Evolutionary conservation across 495 filamentous ascomycete genomes (phyloP), one percentile per base, ranked within the genome.

Genomic region (Collariella sp.): DNA sequence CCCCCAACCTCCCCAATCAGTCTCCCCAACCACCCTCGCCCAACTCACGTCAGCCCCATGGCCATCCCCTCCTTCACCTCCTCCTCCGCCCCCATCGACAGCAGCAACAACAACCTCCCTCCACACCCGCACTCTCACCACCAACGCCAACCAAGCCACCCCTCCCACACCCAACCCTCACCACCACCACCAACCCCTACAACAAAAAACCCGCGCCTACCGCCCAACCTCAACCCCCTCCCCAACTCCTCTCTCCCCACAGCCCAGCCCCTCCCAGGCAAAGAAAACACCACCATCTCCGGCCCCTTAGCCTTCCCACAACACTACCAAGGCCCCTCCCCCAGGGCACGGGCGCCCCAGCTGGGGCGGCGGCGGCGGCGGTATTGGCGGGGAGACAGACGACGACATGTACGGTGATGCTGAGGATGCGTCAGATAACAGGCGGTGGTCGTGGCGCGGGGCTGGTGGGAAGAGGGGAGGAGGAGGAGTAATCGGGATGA

Each of bases 301-400:
- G 61, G 63, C 0, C 61, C 63, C 7, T 22, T 63, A 9, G 63
- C 63, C 12, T 64, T 66, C 39, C 61, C 63, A 7, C 35, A 54
- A 13, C 49, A 52, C 16, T 43, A 35, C 16, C 57, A 59, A 20
- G 40, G 43, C 3, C 50, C 50, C 6, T 50, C 33, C 7, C 7
- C 41, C 46, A 11, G 16, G 23, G 2, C 45, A 31, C 22, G 23
- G 12, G 24, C 26, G 26, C 5, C 9, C 26, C 26, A 9, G 26
- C 26, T 31, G 26, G 26, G 26, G 4, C 5, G 5, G 26, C 26
- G n/a, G n/a, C n/a, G n/a, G n/a, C n/a, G n/a, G n/a, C n/a, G n/a
- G n/a, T n/a, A n/a, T n/a, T n/a, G n/a, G n/a, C n/a, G n/a, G n/a
- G 31, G 11, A 33, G n/a, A 1, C 42, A 42, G 26, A 13, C 19